These are phyloP conservation scores for Candida sanyiensis DNA, from an alignment of 805 yeast genomes.

Conservation along the genomic window DNA sequence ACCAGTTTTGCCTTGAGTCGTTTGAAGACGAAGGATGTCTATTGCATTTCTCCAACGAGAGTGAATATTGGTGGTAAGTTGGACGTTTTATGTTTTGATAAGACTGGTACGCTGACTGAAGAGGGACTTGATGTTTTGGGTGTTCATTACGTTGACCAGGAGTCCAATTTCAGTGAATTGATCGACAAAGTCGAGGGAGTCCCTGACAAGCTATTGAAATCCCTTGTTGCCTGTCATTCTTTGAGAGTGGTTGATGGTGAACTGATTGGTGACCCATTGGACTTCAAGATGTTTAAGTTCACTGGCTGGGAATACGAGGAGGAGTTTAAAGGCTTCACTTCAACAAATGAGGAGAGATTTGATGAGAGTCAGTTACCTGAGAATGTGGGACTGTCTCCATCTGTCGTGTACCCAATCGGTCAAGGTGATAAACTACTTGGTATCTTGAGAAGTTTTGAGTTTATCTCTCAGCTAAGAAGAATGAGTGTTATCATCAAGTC, in stretches of 20 bases:
- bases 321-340: slow-evolving; percentile 41
- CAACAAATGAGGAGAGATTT: slow-evolving; percentile 33
- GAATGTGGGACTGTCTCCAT: slow-evolving; percentile 40
- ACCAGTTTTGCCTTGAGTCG: slow-evolving; percentile 86
- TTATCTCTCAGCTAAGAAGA: slow-evolving; percentile 76
- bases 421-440: slow-evolving; percentile 36
- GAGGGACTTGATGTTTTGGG: slow-evolving; percentile 90
- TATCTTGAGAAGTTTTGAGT: slow-evolving; percentile 63
- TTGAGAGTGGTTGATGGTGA: slow-evolving; percentile 73
- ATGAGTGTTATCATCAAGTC: slow-evolving; percentile 77
- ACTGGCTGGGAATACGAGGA: slow-evolving; percentile 75
- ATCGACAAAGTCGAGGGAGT: slow-evolving; percentile 19
- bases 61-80: slow-evolving; percentile 95
- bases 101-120: slow-evolving; percentile 95
- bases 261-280: slow-evolving; percentile 89
- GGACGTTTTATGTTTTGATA: slow-evolving; percentile 88
- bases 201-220: slow-evolving; percentile 32
- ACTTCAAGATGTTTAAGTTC: slow-evolving; percentile 88
- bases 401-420: slow-evolving; percentile 43
- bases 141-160: slow-evolving; percentile 35
- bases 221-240: slow-evolving; percentile 72
- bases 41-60: slow-evolving; percentile 90
- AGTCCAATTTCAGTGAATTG: slow-evolving; percentile 24
- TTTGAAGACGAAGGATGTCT: slow-evolving; percentile 61
- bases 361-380: slow-evolving; percentile 37